phyloP scores from a whole-genome alignment of 371 early-diverging fungal genomes.

The Syncephalis plumigaleata region DNA sequence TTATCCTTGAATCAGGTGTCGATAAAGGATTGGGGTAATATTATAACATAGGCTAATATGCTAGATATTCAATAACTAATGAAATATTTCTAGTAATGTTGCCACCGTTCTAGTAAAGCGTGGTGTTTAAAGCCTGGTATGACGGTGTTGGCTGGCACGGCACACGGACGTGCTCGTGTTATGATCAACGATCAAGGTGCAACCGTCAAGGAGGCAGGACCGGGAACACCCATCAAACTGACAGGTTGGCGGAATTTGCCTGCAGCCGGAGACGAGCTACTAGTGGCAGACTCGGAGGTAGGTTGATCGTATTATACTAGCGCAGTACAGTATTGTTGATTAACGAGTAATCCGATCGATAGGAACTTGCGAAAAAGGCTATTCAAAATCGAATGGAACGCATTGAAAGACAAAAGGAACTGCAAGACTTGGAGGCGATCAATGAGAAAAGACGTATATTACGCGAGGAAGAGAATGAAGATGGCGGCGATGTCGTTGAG shows the following conservation, averaged over 20 bases:
- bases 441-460: slow-evolving; percentile 50
- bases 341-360: slow-evolving; percentile 6
- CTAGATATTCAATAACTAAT: background rate
- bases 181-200: slow-evolving; percentile 67
- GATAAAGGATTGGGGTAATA: slow-evolving; percentile 58
- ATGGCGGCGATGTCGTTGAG: slow-evolving; percentile 31
- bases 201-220: slow-evolving; percentile 53
- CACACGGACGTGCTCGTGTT: slow-evolving; percentile 77
- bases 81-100: slow-evolving; percentile 30
- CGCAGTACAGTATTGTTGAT: slow-evolving; percentile 4
- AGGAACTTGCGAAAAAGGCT: slow-evolving; percentile 62
- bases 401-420: slow-evolving; percentile 32
- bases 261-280: slow-evolving; percentile 71
- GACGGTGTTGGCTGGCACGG: slow-evolving; percentile 61
- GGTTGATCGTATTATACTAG: slow-evolving; percentile 1
- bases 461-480: slow-evolving; percentile 37
- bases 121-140: slow-evolving; percentile 68
- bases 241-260: slow-evolving; percentile 90
- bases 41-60: no score
- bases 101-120: slow-evolving; percentile 75
- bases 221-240: slow-evolving; percentile 77
- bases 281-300: slow-evolving; percentile 56
- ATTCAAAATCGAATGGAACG: slow-evolving; percentile 44
- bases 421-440: slow-evolving; percentile 51
- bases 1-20: slow-evolving; percentile 75